Conservation (phyloP, 345 rosid species). For the Acer campestre region DNA sequence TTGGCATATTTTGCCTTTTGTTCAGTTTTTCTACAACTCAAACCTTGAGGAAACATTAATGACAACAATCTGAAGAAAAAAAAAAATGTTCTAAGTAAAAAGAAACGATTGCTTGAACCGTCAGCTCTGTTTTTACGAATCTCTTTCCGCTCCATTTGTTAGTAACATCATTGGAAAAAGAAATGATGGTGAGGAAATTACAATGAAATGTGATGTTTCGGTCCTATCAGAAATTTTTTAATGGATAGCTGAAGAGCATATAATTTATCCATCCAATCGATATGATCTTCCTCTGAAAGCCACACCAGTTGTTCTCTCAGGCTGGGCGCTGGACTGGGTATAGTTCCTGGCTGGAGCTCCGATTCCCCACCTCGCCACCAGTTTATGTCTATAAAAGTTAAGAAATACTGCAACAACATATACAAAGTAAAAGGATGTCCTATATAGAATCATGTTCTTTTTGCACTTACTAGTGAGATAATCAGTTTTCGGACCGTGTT, state of each 20-base stretch:
- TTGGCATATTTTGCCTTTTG: neutral
- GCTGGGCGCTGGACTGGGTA: constrained; percentile 25
- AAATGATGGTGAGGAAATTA: neutral
- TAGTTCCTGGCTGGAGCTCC: constrained; percentile 53
- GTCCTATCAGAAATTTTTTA: neutral
- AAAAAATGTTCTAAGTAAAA: neutral
- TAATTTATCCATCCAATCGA: constrained; percentile 48
- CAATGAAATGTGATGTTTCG: neutral
- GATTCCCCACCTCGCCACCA: constrained; percentile 64
- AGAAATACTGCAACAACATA: constrained; percentile 18
- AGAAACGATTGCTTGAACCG: neutral
- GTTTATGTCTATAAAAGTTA: constrained; percentile 42
- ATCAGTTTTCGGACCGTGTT: neutral
- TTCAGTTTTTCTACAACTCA: neutral
- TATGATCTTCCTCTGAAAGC: constrained; percentile 74
- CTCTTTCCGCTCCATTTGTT: neutral
- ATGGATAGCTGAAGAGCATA: neutral
- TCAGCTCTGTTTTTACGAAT: neutral
- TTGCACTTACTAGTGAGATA: neutral
- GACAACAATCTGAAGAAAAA: neutral
- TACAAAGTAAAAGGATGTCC: neutral
- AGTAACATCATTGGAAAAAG: neutral
- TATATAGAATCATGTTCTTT: neutral
- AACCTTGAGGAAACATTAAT: neutral
- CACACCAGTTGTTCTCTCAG: constrained; percentile 45